Conservation (phyloP, 83 land plant species). For the Isoetes engelmannii region DNA sequence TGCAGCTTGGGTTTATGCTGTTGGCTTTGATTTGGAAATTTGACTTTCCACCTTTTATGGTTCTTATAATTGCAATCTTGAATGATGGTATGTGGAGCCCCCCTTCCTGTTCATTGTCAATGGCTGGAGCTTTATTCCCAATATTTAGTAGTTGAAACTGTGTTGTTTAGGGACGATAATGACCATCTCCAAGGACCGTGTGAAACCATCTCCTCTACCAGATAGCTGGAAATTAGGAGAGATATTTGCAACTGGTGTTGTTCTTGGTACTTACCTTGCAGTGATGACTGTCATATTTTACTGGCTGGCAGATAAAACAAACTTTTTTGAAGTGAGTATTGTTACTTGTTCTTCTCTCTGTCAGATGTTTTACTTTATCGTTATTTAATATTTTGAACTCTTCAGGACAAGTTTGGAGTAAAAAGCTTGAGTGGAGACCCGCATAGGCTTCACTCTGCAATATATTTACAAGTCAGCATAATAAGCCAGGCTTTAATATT, state of each 20-base stretch:
- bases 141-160: too few species aligned
- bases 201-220: constrained; percentile 81
- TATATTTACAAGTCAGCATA: constrained; percentile 79
- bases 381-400: constrained; percentile 10
- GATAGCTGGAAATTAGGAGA: constrained; percentile 82
- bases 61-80: constrained; percentile 76
- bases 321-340: constrained; percentile 18
- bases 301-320: constrained; percentile 20
- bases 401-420: constrained; percentile 52
- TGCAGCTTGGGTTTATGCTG: constrained; percentile 78
- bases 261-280: constrained; percentile 21
- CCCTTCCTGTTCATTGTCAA: too few species aligned
- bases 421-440: constrained; percentile 26
- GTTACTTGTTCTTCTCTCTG: neutral
- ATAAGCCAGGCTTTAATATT: constrained; percentile 82
- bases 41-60: constrained; percentile 89
- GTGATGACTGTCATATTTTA: constrained; percentile 25
- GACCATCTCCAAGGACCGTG: constrained; percentile 84
- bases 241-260: constrained; percentile 67
- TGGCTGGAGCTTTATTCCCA: too few species aligned
- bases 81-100: constrained; percentile 53
- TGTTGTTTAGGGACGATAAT: constrained; percentile 54
- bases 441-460: constrained; percentile 43
- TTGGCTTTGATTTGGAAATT: constrained; percentile 81
- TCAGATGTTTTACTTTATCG: neutral